These are phyloP conservation scores for Paradendryphiella salina DNA, from an alignment of 2,329 filamentous ascomycete species.

Conservation along the genomic window DNA sequence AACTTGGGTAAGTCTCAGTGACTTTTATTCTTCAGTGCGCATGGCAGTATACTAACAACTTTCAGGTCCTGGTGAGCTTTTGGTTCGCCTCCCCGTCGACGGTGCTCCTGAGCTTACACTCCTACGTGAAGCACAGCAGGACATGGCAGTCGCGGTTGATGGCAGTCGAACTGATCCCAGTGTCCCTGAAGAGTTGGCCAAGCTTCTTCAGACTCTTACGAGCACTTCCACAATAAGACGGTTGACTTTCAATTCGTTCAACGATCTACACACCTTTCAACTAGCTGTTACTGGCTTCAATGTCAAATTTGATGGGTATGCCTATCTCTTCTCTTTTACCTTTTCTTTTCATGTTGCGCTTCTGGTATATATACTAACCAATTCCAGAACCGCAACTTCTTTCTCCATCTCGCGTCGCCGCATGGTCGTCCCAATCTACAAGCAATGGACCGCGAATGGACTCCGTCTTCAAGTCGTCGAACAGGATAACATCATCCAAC, in stretches of 20 bases:
- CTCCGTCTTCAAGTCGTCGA: constrained; percentile 80
- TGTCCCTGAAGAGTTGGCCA: constrained; percentile 63
- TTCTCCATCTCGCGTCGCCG: constrained; percentile 82
- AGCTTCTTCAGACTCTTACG: constrained; percentile 63
- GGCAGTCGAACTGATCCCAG: constrained; percentile 39
- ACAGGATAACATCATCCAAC: constrained; percentile 73
- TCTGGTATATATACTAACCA: constrained; percentile 23
- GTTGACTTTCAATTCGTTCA: constrained; percentile 54
- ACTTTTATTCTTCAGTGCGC: neutral
- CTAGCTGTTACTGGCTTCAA: constrained; percentile 76
- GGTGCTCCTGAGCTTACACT: constrained; percentile 44
- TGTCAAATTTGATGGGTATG: constrained; percentile 56
- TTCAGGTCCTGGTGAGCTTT: constrained; percentile 51
- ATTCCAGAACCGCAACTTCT: constrained; percentile 60
- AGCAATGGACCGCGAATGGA: constrained; percentile 85
- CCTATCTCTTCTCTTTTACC: neutral
- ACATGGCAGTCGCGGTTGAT: constrained; percentile 74
- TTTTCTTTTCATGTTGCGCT: neutral
- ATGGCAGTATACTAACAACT: neutral
- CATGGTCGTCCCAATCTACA: constrained; percentile 91
- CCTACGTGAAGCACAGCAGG: constrained; percentile 70
- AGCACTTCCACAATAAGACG: constrained; percentile 69
- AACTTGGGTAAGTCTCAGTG: constrained; percentile 62
- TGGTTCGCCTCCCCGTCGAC: constrained; percentile 51
- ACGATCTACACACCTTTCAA: constrained; percentile 76